Base-by-base conservation (phyloP, 768 basidiomycete genomes). In the Termitomyces sp. region DNA sequence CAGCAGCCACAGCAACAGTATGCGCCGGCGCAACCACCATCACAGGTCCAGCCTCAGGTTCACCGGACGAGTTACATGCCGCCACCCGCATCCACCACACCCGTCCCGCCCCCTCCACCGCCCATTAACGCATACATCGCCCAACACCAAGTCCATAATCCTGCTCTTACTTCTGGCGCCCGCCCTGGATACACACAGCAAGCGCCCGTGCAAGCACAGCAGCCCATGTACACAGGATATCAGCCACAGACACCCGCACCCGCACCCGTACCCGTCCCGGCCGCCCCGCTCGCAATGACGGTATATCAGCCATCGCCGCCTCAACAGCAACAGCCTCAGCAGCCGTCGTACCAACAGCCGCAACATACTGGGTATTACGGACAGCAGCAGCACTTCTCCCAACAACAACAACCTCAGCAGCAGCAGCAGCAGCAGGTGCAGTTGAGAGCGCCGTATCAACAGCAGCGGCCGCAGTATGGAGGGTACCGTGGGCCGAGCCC, bases 401-500 rank as follows among this genome's bases (percentile, higher is more conserved):
- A 60, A 36, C 73, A 61, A 40, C 73, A 70, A n/a, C 71, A 64
- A 12, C 23, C 23, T 23, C 23, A 23, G 23, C 72, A 64, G 18
- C 41, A 18, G 13, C 54, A 55, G 54, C 70, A 69, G 36, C 70
- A 69, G 55, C 68, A 70, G 49, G 65, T 70, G 35, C 68, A 70
- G 56, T 57, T 46, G 43, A 57, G 58, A 20, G 56, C 69, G 32
- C 78, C 70, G 58, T 71, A 70, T 64, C 75, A 67, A 61, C 68
- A 61, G 47, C 77, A 70, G 60, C 71, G 63, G 48, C 66, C 68
- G 59, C 74, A 75, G 43, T 60, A 66, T 46, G 63, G 69, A 38
- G 59, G 62, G 18, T 83, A 82, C 63, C 77, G 76, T 18, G 68
- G 77, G 30, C 72, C 77, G 50, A 80, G 78, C 60, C 79, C 81